Evolutionary conservation across 2,329 filamentous ascomycete genomes (phyloP).

Genomic region (Chaetomiaceae sp.): DNA sequence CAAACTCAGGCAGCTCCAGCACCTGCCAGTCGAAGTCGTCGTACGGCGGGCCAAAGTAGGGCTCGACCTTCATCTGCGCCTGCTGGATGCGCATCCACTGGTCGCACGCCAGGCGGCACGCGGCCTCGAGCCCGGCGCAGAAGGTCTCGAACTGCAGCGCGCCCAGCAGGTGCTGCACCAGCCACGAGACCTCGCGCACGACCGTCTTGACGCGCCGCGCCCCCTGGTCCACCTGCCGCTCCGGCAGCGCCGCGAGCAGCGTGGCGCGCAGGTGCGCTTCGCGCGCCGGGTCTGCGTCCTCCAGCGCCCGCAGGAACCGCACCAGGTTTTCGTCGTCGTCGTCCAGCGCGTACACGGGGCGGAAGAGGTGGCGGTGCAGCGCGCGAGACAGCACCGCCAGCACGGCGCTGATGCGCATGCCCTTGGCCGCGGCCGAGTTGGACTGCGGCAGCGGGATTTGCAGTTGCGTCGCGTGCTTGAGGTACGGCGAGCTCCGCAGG

Average conservation of each 20-base stretch:
- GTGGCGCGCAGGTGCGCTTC: constrained; percentile 30
- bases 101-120: constrained; percentile 27
- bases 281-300: constrained; percentile 26
- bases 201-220: constrained; percentile 28
- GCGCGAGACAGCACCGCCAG: constrained; percentile 30
- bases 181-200: constrained; percentile 31
- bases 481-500: constrained; percentile 28
- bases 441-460: constrained; percentile 31
- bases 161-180: constrained; percentile 30
- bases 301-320: constrained; percentile 27
- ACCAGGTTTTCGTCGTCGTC: constrained; percentile 28
- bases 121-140: constrained; percentile 25
- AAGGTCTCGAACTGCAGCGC: constrained; percentile 30
- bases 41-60: constrained; percentile 32
- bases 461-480: constrained; percentile 29
- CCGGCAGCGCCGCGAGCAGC: constrained; percentile 28
- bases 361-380: constrained; percentile 31
- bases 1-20: constrained; percentile 29
- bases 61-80: constrained; percentile 31
- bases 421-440: constrained; percentile 32
- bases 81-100: constrained; percentile 31
- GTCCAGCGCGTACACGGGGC: constrained; percentile 30
- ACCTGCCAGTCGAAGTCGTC: constrained; percentile 33
- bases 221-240: constrained; percentile 25
- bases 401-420: constrained; percentile 33